Percentiles rank a stretch among this genome's conserved stretches.
Conservation (phyloP, 164 flowering plant genomes). For the Aristolochia californica region DNA sequence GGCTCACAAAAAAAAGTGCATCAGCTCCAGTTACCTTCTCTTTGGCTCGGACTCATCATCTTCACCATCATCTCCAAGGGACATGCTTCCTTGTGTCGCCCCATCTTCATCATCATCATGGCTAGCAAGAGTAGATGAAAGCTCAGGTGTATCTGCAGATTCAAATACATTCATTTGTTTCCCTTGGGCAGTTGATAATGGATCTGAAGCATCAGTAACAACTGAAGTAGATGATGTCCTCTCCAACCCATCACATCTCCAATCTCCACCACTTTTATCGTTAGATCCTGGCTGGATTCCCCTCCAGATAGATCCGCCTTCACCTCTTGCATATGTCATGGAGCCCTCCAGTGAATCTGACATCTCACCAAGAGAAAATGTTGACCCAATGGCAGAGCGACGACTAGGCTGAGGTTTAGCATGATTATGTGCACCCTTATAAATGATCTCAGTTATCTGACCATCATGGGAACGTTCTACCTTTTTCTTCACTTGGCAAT, state of each 20-base stretch:
- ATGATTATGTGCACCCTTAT: slow-evolving; percentile 69
- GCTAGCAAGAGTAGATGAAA: slow-evolving; percentile 52
- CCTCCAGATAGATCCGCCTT: slow-evolving; percentile 40
- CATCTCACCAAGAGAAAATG: slow-evolving; percentile 25
- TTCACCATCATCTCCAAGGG: slow-evolving; percentile 43
- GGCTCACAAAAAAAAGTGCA: too few species aligned
- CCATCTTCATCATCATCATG: slow-evolving; percentile 54
- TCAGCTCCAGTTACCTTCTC: slow-evolving; percentile 35
- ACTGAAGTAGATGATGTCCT: slow-evolving; percentile 53
- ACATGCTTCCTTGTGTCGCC: slow-evolving; percentile 44
- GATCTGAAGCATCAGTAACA: slow-evolving; percentile 52
- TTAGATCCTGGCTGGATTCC: slow-evolving; percentile 27
- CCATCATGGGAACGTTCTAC: slow-evolving; percentile 73
- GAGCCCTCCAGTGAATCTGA: slow-evolving; percentile 31
- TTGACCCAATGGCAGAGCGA: slow-evolving; percentile 32
- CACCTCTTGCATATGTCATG: slow-evolving; percentile 27
- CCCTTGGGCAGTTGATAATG: slow-evolving; percentile 29
- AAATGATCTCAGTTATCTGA: slow-evolving; percentile 65
- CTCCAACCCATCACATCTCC: slow-evolving; percentile 45
- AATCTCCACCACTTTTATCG: slow-evolving; percentile 30
- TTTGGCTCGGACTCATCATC: slow-evolving; percentile 60
- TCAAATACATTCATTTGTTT: slow-evolving; percentile 32
- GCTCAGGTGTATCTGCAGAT: slow-evolving; percentile 46
- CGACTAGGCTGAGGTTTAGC: slow-evolving; percentile 55
- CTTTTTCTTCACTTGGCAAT: slow-evolving; percentile 66